phyloP scores from a whole-genome alignment of 2,329 filamentous ascomycete genomes.

The Hypoxylon sp. region DNA sequence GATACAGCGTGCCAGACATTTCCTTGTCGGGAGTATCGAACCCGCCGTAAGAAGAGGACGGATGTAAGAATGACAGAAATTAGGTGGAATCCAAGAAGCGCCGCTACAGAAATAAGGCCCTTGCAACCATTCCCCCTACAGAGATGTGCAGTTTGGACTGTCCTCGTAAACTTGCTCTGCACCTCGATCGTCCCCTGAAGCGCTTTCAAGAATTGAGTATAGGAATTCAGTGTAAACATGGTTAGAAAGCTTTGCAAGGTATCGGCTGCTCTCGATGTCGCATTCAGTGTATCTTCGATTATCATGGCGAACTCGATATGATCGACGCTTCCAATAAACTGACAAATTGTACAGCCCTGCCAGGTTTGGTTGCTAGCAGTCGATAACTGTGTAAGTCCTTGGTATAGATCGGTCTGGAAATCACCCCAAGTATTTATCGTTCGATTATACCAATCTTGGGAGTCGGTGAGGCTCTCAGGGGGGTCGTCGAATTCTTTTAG shows the following conservation, averaged over 20 bases:
- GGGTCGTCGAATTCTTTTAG: not conserved
- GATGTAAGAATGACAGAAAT: constrained; percentile 16
- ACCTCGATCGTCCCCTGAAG: not conserved
- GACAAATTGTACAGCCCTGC: not conserved
- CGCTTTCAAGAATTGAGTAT: not conserved
- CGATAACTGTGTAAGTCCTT: not conserved
- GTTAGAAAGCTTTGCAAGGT: not conserved
- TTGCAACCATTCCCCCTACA: constrained; percentile 13
- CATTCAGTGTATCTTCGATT: not conserved
- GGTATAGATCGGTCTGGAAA: not conserved
- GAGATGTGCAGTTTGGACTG: not conserved
- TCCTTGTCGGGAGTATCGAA: constrained; percentile 22
- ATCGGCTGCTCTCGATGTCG: not conserved
- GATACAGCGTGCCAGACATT: constrained; percentile 31
- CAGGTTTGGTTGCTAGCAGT: not conserved
- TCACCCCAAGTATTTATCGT: not conserved
- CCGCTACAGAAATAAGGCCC: constrained; percentile 12
- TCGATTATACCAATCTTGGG: not conserved
- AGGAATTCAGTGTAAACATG: not conserved
- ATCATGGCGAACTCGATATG: not conserved
- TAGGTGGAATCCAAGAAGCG: constrained; percentile 14
- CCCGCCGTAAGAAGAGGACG: constrained; percentile 4
- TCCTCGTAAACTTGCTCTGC: not conserved
- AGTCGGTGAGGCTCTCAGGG: not conserved
- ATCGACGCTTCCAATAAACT: not conserved